A percentile compares a stretch with the other conserved stretches of the same genome.
Evolutionary conservation across 2,329 filamentous ascomycete species (phyloP).

Genomic region (Colletotrichum filicis): DNA sequence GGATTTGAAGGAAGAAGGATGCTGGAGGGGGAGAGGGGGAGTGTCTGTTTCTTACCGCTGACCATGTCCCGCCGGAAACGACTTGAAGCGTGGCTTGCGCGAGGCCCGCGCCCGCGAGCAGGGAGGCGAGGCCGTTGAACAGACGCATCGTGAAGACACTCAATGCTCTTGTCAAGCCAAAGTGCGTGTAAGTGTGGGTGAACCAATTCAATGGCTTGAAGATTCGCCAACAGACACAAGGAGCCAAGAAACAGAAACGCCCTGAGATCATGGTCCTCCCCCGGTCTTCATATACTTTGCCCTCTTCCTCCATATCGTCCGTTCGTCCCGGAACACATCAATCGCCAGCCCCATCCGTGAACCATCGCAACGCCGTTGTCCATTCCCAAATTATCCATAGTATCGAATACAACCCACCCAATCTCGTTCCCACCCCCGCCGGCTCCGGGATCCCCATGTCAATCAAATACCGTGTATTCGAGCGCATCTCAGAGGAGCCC

Average conservation of each 20-base stretch:
- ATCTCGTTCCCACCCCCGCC: background rate
- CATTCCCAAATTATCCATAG: background rate
- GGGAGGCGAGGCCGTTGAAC: slow-evolving; percentile 1
- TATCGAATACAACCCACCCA: background rate
- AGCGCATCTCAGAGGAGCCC: background rate
- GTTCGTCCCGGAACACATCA: background rate
- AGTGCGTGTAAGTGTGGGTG: background rate
- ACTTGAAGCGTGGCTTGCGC: slow-evolving; percentile 45
- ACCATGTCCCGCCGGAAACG: slow-evolving; percentile 59
- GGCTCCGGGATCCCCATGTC: slow-evolving; percentile 23
- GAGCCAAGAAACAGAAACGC: background rate
- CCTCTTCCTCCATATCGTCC: background rate
- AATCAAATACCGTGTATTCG: background rate
- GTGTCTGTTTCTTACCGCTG: slow-evolving; percentile 46
- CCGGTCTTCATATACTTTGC: background rate
- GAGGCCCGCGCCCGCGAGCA: slow-evolving; percentile 20
- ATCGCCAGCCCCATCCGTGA: background rate
- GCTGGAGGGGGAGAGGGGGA: background rate
- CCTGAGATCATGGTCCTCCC: background rate
- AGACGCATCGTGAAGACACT: slow-evolving; percentile 18
- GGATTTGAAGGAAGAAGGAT: background rate
- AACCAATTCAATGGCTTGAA: background rate
- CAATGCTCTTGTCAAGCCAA: background rate
- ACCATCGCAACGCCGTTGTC: background rate
- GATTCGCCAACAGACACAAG: background rate